Base-by-base conservation (phyloP, 2,329 filamentous ascomycete species). In the Trichoderma brevicompactum region DNA sequence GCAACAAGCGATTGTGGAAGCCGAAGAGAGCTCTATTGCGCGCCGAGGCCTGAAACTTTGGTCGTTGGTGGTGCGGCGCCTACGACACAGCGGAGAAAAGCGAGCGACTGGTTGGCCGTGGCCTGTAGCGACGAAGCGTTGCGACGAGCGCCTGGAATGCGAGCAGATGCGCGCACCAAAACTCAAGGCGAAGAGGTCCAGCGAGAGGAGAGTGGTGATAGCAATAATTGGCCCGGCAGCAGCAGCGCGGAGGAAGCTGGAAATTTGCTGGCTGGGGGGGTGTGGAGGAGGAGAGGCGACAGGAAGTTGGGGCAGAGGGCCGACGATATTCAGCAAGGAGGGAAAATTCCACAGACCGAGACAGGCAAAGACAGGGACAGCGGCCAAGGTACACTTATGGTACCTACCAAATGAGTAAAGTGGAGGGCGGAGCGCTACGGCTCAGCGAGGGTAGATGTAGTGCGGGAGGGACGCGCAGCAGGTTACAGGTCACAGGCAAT, bases 341-440 rank as follows among this genome's bases (percentile, higher is more conserved):
- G 61, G 61, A 64, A 64, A 64, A 64, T 55, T 64, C 61, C 61
- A 55, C 50, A 64, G 53, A 23, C 53, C 52, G 52, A 64, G 61
- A 56, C 61, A 56, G 61, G 40, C 50, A 64, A 44, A 56, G 53
- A 64, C 60, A 54, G 34, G 49, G 34, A 53, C 32, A 34, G 23
- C 23, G 23, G 23, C 23, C 23, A 28, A 28, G 48, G 48, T 43
- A 52, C 48, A 17, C 49, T 46, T 52, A 28, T 46, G 60, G 60
- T 54, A 63, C 49, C 49, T 63, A 46, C 60, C 60, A 53, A 53
- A 54, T 43, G 40, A 63, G 60, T 46, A 53, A 53, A 53, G 59
- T 53, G 59, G 59, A 63, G 60, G 60, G 60, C 52, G 52, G 36
- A 44, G 60, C 60, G 60, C 60, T 63, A 46, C 60, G 49, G 60